Percentiles rank a stretch among this genome's conserved stretches.
Evolutionary conservation across 441 rosid species (phyloP).

Genomic region (Mallotus japonicus): DNA sequence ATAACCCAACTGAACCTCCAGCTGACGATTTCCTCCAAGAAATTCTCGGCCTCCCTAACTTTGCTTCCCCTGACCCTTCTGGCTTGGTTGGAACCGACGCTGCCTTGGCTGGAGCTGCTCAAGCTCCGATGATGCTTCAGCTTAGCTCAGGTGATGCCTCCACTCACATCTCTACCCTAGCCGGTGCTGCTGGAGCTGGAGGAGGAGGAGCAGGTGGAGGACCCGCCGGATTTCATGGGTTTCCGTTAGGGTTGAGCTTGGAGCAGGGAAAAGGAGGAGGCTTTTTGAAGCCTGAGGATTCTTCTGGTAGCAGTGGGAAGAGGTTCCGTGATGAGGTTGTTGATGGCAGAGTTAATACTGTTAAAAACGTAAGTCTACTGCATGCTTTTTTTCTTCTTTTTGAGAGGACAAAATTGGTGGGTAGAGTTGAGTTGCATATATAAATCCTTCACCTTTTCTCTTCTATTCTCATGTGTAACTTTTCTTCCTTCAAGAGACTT

Average conservation of each 20-base stretch:
- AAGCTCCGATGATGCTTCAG: slow-evolving; percentile 75
- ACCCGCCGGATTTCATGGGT: slow-evolving; percentile 62
- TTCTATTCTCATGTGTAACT: no score
- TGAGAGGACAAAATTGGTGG: no score
- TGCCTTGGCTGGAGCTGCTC: slow-evolving; percentile 26
- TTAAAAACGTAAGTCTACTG: slow-evolving; percentile 63
- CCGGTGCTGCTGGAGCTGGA: slow-evolving; percentile 3
- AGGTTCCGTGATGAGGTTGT: slow-evolving; percentile 63
- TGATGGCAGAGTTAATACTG: slow-evolving; percentile 53
- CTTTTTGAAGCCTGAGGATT: slow-evolving; percentile 70
- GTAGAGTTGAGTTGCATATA: no score
- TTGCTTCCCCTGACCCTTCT: slow-evolving; percentile 46
- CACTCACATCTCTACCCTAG: slow-evolving; percentile 48
- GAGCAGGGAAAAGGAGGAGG: slow-evolving; percentile 81
- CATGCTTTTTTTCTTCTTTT: no score
- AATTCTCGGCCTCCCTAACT: slow-evolving; percentile 72
- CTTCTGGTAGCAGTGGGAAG: slow-evolving; percentile 64
- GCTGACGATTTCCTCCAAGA: slow-evolving; percentile 89
- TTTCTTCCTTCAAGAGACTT: no score
- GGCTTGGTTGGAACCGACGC: slow-evolving; percentile 38
- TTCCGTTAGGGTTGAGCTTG: slow-evolving; percentile 84
- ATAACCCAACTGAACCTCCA: slow-evolving; percentile 56
- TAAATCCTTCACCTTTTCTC: not conserved
- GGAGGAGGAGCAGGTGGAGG: slow-evolving; percentile 36
- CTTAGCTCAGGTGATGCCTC: slow-evolving; percentile 74